Conservation (phyloP, 2,329 filamentous ascomycete genomes). For the Botrytis porri region DNA sequence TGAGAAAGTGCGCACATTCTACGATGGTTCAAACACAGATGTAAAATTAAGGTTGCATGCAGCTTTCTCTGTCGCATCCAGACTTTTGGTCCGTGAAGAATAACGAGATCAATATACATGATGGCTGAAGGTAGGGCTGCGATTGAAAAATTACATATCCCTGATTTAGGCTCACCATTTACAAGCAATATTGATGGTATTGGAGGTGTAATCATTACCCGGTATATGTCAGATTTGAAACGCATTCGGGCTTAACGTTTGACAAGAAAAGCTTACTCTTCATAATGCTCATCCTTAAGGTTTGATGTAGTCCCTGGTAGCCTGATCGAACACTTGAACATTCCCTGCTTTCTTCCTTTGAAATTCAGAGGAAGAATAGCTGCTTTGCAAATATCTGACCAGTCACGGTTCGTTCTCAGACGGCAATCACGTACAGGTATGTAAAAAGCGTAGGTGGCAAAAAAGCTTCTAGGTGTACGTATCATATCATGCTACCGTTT, state of each 20-base stretch:
- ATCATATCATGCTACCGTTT: constrained; percentile 13
- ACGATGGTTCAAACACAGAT: background rate
- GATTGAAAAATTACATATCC: background rate
- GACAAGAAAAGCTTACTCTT: constrained; percentile 21
- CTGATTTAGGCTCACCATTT: background rate
- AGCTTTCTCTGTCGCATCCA: background rate
- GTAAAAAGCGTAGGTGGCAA: background rate
- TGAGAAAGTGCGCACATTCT: background rate
- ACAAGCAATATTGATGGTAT: background rate
- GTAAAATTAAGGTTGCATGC: background rate
- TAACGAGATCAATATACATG: constrained; percentile 13
- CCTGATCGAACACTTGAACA: constrained; percentile 2
- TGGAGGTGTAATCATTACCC: background rate
- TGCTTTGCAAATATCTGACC: constrained; percentile 15
- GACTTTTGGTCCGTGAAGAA: background rate
- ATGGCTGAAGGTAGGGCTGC: background rate
- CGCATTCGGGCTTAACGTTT: constrained; percentile 32
- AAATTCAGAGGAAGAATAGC: too few species aligned
- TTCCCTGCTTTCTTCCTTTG: constrained; percentile 21
- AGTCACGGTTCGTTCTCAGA: background rate
- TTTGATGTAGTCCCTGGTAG: constrained; percentile 14
- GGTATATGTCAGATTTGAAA: constrained; percentile 22
- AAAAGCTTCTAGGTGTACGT: background rate
- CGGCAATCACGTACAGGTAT: background rate
- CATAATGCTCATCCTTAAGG: constrained; percentile 18